Base-by-base conservation (phyloP, 1,284 basidiomycete genomes). In the Marasmius fiardii region DNA sequence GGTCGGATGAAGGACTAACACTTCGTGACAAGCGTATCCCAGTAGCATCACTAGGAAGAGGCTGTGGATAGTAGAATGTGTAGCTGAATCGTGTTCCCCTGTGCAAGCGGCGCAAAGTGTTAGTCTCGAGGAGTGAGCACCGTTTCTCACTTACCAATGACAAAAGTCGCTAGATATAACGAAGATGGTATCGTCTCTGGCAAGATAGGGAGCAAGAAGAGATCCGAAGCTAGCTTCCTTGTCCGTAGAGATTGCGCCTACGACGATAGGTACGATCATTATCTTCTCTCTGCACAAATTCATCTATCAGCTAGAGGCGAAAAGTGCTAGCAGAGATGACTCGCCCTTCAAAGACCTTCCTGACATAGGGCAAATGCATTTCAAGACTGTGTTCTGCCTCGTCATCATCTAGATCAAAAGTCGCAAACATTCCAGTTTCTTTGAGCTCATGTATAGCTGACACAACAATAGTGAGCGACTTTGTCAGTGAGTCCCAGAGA, bases 361-460 rank as follows among this genome's bases (percentile, higher is more conserved):
- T 82, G 35, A 99, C 79, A 69, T 96, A 98, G 2, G 95, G 95
- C 12, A 97, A 77, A 64, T 98, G 95, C 93, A 99, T 96, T 74
- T 99, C 97, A 52, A 99, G 86, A 66, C 92, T 95, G 69, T 99
- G 97, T 65, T 99, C 97, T 39, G 90, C 92, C 69, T 96, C 93
- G 66, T 99, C 97, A 1, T 84, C 85, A 1, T 73, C 64, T 1
- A 78, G 61, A 16, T 74, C 74, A 86, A 98, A 90, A 21, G 79
- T 74, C 34, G 77, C 75, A 65, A 99, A 99, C 55, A 83, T 73
- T 0, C 85, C 83, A 0, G 92, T 92, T 2, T 69, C 70, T 44
- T 77, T 75, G 14, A 99, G 78, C 63, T 92, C 81, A 6, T 74
- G 69, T 55, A 92, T 88, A 2, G 82, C 93, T 95, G 64, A 4